Base-by-base conservation (phyloP, 1,284 basidiomycete genomes). In the Boletus semigastroideus region DNA sequence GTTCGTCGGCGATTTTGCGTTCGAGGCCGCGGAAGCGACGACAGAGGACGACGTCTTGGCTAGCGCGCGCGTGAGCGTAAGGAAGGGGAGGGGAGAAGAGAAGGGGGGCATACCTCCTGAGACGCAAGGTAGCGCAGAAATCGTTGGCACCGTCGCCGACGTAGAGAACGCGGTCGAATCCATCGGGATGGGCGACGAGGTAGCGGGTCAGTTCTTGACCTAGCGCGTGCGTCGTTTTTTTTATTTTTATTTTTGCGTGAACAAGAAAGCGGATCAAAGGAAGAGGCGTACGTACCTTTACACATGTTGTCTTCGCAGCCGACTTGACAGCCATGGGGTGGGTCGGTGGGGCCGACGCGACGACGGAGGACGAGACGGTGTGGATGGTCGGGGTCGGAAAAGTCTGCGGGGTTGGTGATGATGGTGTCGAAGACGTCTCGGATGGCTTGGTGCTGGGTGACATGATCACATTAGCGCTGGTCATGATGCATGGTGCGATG, bases 281-380 rank as follows among this genome's bases (percentile, higher is more conserved):
- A n/a, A n/a, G n/a, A n/a, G n/a, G n/a, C n/a, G n/a, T n/a, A n/a
- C n/a, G n/a, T n/a, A 86, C 91, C 96, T 79, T 99, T 99, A 79
- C 96, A 99, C 94, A 99, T 98, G 75, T 99, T 99, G 11, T 90
- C 82, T 52, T 87, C 87, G 76, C 96, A 99, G 14, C 96, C 96
- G 48, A 98, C 79, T 47, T 75, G 78, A 74, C 96, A 99, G 2
- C 65, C 68, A 70, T 99, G 97, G 62, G 95, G 94, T 6, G 84
- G 83, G 1, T 83, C 87, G 38, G 76, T 67, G 14, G 90, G 87
- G 48, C 87, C 85, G 37, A 98, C 76, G 41, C 89, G 81, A 20
- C 95, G 80, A 27, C 80, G 78, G 49, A 99, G 75, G 55, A 87
- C 83, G 51, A 99, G 84, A 10, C 90, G 77, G 45, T 93, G 87